Base-by-base conservation (phyloP, 176 grass and related monocot species). In the Bromus sterilis region DNA sequence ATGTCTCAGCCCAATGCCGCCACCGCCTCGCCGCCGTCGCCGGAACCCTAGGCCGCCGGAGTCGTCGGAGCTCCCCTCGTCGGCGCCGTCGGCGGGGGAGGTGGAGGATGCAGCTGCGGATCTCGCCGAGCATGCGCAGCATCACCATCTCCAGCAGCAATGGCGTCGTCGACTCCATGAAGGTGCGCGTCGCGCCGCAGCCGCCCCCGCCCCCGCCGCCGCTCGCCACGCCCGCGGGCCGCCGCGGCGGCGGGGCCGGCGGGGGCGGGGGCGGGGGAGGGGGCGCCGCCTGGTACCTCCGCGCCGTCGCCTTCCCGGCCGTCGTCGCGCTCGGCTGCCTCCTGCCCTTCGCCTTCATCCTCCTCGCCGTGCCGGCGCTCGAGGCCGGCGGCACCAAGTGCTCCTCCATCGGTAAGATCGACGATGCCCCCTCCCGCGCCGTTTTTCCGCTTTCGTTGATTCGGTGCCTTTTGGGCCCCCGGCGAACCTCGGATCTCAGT, bases 111-210 rank as follows among this genome's bases (percentile, higher is more conserved):
- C 94, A 93, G 91, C 94, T 97, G 91, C 81, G 94, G 94, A 97
- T 97, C 94, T 97, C 94, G 81, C 94, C 94, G 86, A 97, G 94
- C 94, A 97, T 97, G 94, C 91, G 94, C 88, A 93, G 94, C 91
- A 93, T 97, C 91, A 97, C 94, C 84, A 97, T 97, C 90, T 93
- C 94, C 70, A 92, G 90, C 86, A 92, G 90, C 94, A 97, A 97
- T 97, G 94, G 94, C 85, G 34, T 91, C 86, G 88, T 91, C 44
- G 94, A 93, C 63, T 97, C 91, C 80, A 97, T 97, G 94, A 97
- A 97, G 91, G 91, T 97, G 80, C 88, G 94, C 66, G 94, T 97
- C 80, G 93, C 85, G 83, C 89, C 92, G 64, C 84, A 83, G 75
- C 93, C 81, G 82, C 89, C 89, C 12, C 86, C 86, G 66, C 85